These are phyloP conservation scores for Oemleria cerasiformis DNA, from an alignment of 306 rosid genomes.

Conservation along the genomic window DNA sequence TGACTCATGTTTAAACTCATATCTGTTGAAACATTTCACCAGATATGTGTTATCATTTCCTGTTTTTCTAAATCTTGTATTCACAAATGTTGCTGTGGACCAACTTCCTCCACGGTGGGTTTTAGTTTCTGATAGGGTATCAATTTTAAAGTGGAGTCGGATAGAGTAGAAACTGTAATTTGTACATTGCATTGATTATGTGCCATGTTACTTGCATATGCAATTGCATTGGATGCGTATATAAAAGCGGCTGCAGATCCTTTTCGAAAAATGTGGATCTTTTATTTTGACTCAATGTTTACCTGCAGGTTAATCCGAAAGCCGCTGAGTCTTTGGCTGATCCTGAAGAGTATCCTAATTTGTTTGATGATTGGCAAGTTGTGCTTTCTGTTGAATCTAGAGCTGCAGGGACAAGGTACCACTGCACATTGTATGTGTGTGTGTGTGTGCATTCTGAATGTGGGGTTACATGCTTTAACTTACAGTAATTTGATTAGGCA, in stretches of 20 bases:
- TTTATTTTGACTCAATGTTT: slow-evolving; percentile 7
- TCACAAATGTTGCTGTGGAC: background rate
- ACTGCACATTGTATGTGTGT: background rate
- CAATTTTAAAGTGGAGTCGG: too few species aligned
- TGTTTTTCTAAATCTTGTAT: background rate
- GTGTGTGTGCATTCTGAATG: background rate
- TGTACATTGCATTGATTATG: too few species aligned
- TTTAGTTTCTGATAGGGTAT: background rate
- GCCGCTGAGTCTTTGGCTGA: slow-evolving; percentile 98
- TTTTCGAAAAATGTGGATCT: too few species aligned
- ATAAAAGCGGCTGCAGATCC: background rate
- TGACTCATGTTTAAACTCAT: background rate
- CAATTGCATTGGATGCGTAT: background rate
- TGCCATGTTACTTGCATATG: background rate
- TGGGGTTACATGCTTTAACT: background rate
- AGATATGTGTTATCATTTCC: background rate
- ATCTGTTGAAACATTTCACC: background rate
- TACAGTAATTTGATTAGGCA: background rate
- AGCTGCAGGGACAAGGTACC: slow-evolving; percentile 64
- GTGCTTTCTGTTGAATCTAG: slow-evolving; percentile 88
- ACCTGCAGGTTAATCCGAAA: slow-evolving; percentile 75
- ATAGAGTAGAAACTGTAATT: too few species aligned
- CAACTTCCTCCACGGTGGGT: background rate
- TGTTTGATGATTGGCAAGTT: slow-evolving; percentile 97
- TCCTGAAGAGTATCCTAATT: slow-evolving; percentile 97